Evolutionary conservation across 2,329 filamentous ascomycete species (phyloP), one percentile per base, ranked within the genome.

Genomic region (Xylariaceae sp.): DNA sequence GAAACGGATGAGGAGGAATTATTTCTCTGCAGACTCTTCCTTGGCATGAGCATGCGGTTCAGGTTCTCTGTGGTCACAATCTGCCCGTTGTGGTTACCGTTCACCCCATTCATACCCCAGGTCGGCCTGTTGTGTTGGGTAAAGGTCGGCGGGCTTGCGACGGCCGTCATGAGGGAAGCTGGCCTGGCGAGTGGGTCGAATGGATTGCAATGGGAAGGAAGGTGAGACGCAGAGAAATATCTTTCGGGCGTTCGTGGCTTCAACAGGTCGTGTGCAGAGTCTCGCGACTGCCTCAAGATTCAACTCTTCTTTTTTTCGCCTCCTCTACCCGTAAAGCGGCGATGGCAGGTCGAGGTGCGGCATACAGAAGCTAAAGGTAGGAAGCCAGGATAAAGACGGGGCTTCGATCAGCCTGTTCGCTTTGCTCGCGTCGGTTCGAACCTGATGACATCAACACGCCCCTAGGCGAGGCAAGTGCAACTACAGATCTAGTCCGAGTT

Each of bases 1-100:
- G 86, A 85, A 48, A 94, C 73, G 31, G 89, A 95, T 3, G 88
- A 94, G 42, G 88, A 92, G 24, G 90, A 97, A 70, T 88, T 94
- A 57, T 83, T 83, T 61, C 90, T 81, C 62, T 90, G 86, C 46
- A 88, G 74, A 59, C 76, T 81, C 69, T 95, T 96, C 55, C 88
- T 86, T 58, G 87, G 85, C 75, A 86, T 83, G 63, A 94, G 87
- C 77, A 94, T 89, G 63, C 84, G 83, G 67, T 84, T 80, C 51
- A 83, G 79, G 65, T 94, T 87, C 69, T 94, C 88, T 61, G 81
- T 69, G 67, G 84, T 86, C 79, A 88, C 85, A 41, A 63, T 54
- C 55, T 69, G 67, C 44, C 62, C 61, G 39, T 43, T 39, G 48
- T 56, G 56, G 37, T 51, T 50, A 43, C 57, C 56, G 53, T 71